phyloP scores from a whole-genome alignment of 192 early-diverging fungal species.

The Pilaira anomala region DNA sequence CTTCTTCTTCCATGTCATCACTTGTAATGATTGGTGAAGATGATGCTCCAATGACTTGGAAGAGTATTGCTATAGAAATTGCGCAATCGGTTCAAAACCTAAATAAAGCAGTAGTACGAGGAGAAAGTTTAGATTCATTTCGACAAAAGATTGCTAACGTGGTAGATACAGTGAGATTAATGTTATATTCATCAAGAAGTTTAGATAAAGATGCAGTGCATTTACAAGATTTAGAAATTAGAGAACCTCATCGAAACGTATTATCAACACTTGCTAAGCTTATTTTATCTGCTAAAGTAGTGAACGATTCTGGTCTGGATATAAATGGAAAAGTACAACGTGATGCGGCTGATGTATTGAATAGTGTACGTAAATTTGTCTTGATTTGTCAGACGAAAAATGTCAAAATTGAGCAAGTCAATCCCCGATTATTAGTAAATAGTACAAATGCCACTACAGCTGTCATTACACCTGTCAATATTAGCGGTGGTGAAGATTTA shows the following conservation, averaged over 20 bases:
- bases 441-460: background rate
- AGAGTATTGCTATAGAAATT: conserved; percentile 20
- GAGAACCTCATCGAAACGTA: conserved; percentile 71
- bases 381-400: conserved; percentile 35
- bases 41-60: conserved; percentile 14
- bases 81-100: conserved; percentile 23
- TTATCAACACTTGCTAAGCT: conserved; percentile 83
- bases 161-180: conserved; percentile 78
- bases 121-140: conserved; percentile 1
- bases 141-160: conserved; percentile 35
- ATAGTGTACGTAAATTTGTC: conserved; percentile 75
- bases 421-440: conserved; percentile 27
- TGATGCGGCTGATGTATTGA: conserved; percentile 74
- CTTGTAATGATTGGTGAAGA: background rate
- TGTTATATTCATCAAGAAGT: conserved; percentile 79
- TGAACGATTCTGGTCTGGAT: conserved; percentile 47
- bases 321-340: conserved; percentile 67
- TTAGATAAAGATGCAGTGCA: conserved; percentile 66
- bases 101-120: conserved; percentile 9
- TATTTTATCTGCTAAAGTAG: conserved; percentile 82
- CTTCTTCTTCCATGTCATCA: background rate
- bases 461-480: too few species aligned
- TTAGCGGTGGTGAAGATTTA: background rate
- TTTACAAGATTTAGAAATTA: conserved; percentile 63
- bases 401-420: conserved; percentile 40